Base-by-base conservation (phyloP, 768 basidiomycete species). In the Russula vinacea region DNA sequence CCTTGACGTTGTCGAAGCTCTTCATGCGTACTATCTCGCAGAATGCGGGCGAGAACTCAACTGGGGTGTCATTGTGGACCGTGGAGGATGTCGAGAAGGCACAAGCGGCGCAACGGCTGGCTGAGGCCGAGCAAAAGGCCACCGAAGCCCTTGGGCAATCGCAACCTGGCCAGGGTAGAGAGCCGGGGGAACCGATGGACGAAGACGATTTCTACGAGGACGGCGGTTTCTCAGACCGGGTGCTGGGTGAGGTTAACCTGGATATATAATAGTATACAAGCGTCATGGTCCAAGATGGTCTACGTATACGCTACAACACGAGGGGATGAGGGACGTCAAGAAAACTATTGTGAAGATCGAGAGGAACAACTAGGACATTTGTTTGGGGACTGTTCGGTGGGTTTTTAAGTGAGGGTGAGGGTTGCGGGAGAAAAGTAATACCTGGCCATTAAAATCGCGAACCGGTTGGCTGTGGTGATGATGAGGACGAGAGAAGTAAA, bases 11-110 rank as follows among this genome's bases (percentile, higher is more conserved):
- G 59, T 93, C 94, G 60, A 97, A 98, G 76, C 79, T 93, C 35
- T 99, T 99, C 78, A 95, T 99, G 85, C 87, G 97, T 9, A 89
- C 90, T n/a, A 99, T 99, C 71, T 98, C 96, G 14, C 97, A 99
- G 77, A 96, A 95, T 71, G 91, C 91, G 52, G 94, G 94, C 67
- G 95, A 98, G 76, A 93, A 94, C 71, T 90, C 92, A 74, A 98
- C 95, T 2, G 94, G 95, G 0, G 79, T 98, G 35, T 95, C 92
- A 19, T 79, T 98, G 42, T 99, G 97, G 97, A 92, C 93, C 22
- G 76, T 98, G 42, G 92, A 94, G 70, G 92, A 98, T 73, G 82
- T 99, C 16, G 83, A 92, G 70, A 89, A 86, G 73, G 88, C 88
- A 50, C 94, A 97, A 74, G 82, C 82, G 39, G 90, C 90, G 71